phyloP scores from a whole-genome alignment of 2,329 filamentous ascomycete species.

The Endothia cerciana region DNA sequence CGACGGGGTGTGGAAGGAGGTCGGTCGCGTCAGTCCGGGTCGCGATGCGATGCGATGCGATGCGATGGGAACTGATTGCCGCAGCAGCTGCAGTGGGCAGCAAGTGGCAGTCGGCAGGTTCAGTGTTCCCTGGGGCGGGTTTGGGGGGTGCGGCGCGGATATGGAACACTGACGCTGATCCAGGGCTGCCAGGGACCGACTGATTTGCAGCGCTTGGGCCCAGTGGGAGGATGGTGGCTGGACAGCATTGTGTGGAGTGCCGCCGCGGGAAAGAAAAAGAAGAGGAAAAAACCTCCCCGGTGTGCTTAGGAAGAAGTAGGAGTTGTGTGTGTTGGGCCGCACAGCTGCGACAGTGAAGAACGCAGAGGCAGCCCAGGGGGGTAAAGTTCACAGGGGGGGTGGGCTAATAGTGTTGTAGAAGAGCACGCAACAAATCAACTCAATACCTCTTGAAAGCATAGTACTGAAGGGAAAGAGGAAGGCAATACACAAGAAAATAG shows the following conservation, averaged over 20 bases:
- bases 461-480: neutral
- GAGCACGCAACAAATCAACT: neutral
- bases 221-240: slow-evolving; percentile 3
- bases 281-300: no score
- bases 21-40: slow-evolving; percentile 43
- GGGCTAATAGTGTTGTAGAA: neutral
- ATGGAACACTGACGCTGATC: slow-evolving; percentile 7
- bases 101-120: slow-evolving; percentile 31
- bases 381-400: neutral
- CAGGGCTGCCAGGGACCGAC: neutral
- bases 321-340: neutral
- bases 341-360: neutral
- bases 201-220: neutral
- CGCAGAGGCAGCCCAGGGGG: neutral
- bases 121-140: neutral
- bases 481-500: neutral
- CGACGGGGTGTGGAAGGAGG: slow-evolving; percentile 41
- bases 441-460: neutral
- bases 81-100: neutral
- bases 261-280: no score
- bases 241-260: slow-evolving; percentile 35
- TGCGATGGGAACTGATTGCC: slow-evolving; percentile 32
- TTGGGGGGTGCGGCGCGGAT: slow-evolving; percentile 6
- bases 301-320: neutral
- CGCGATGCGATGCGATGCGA: slow-evolving; percentile 37